Conservation (phyloP, 2,329 filamentous ascomycete genomes). For the Venturia oleaginea region DNA sequence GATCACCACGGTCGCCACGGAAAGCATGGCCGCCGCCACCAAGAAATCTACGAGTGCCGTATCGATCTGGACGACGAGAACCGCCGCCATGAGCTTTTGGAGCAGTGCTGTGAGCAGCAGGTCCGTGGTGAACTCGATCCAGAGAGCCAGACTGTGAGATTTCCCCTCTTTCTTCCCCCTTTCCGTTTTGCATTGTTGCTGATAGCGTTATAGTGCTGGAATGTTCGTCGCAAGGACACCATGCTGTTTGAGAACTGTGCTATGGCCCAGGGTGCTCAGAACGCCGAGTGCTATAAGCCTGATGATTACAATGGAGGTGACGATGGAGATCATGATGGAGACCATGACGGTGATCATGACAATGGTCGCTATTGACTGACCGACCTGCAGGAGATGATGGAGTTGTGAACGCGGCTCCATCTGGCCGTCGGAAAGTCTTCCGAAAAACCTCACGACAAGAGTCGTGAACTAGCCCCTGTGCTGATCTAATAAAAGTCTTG, state of each 20-base stretch:
- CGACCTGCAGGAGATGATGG: neutral
- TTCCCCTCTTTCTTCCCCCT: neutral
- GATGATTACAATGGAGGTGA: neutral
- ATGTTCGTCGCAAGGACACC: neutral
- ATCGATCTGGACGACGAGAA: slow-evolving; percentile 7
- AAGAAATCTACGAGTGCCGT: slow-evolving; percentile 4
- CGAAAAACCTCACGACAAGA: neutral
- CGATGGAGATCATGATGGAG: neutral
- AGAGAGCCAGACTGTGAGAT: neutral
- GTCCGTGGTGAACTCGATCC: neutral
- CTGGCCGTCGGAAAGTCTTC: neutral
- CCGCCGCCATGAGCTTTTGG: slow-evolving; percentile 1
- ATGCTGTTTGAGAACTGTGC: slow-evolving; percentile 6
- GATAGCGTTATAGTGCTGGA: neutral
- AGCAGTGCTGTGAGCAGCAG: slow-evolving; percentile 10
- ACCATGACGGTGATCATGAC: neutral
- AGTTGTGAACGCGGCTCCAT: neutral
- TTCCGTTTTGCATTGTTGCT: neutral
- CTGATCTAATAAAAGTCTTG: neutral
- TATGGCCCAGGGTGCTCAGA: slow-evolving; percentile 3
- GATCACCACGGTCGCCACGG: neutral
- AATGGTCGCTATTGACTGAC: slow-evolving; percentile 1
- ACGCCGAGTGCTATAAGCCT: slow-evolving; percentile 1
- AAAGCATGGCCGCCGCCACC: slow-evolving; percentile 7
- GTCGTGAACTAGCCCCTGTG: neutral